phyloP scores from a whole-genome alignment of 2,329 filamentous ascomycete species.

The Fusarium xylarioides region DNA sequence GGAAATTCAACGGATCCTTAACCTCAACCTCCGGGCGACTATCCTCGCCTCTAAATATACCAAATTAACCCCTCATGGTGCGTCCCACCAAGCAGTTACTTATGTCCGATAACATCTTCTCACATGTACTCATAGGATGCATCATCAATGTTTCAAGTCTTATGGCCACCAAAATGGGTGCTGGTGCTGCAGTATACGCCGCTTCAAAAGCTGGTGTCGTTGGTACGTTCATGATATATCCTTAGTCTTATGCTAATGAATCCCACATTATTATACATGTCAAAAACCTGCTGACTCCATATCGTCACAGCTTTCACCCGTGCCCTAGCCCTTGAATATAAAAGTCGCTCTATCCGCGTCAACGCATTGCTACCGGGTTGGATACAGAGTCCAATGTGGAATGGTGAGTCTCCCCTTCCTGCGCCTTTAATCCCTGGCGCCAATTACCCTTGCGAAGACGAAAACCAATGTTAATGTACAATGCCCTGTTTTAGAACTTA shows the following conservation, averaged over 20 bases:
- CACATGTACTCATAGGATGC: conserved; percentile 55
- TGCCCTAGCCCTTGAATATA: conserved; percentile 70
- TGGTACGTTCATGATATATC: conserved; percentile 55
- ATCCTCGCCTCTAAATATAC: conserved; percentile 67
- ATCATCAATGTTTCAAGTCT: conserved; percentile 87
- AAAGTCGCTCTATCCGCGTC: conserved; percentile 70
- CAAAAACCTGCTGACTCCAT: conserved; percentile 31
- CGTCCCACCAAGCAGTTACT: neutral
- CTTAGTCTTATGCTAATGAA: conserved; percentile 27
- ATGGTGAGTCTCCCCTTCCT: conserved; percentile 59
- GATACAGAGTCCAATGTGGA: conserved; percentile 82
- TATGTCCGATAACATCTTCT: neutral
- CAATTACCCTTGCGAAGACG: conserved; percentile 17
- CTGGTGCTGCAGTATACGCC: conserved; percentile 77
- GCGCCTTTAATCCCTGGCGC: conserved; percentile 13
- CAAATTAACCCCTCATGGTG: conserved; percentile 47
- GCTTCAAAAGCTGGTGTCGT: conserved; percentile 84
- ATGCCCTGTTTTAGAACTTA: conserved; percentile 47
- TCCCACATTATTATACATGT: conserved; percentile 36
- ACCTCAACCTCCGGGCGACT: conserved; percentile 75
- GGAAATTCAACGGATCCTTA: conserved; percentile 66
- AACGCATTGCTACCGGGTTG: conserved; percentile 88
- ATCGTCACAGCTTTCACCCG: conserved; percentile 68
- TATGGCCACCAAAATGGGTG: conserved; percentile 73
- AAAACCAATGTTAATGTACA: conserved; percentile 53